Base-by-base conservation (phyloP, 768 basidiomycete species). In the Pluteus cervinus region DNA sequence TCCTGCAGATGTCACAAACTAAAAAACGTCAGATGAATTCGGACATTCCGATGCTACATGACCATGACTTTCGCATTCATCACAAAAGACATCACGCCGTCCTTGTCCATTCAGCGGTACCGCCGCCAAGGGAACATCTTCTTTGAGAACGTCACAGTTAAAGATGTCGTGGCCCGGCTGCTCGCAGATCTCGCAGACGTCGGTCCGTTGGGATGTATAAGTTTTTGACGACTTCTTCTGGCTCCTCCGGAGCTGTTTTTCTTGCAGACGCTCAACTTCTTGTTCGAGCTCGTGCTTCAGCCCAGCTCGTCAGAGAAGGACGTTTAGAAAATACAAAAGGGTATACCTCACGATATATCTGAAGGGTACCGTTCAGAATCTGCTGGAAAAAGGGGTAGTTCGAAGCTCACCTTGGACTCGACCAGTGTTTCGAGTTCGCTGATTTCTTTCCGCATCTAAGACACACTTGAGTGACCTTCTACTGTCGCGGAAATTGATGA, bases 341-440 rank as follows among this genome's bases (percentile, higher is more conserved):
- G 24, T 17, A 12, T 4, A 81, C 83, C 57, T 91, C 90, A 28
- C 82, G 80, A 54, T 91, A 90, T 45, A 92, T 91, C 86, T 89
- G 43, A 9, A 22, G 5, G 36, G 24, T 14, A 41, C 36, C 18
- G 21, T 34, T 20, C 40, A 25, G 31, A 34, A 20, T 11, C 4
- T 4, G 16, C 10, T 11, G 39, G 15, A 12, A 36, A 15, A 31
- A 12, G 11, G 12, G 3, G 16, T 16, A 16, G 21, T 2, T 18
- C 7, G 10, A 26, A 14, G 35, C 59, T 39, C 43, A 88, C 89
- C 77, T 96, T 97, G 37, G 87, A 75, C 56, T 99, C 94, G n/a
- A 97, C 81, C 28, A 99, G 68, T 25, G 82, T 74, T 58, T 98
- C 94, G 14, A 97, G 71, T 55, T 97, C 92, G 37, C 81, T 78